Conservation (phyloP, 345 rosid species). For the Odontarrhena argentea region DNA sequence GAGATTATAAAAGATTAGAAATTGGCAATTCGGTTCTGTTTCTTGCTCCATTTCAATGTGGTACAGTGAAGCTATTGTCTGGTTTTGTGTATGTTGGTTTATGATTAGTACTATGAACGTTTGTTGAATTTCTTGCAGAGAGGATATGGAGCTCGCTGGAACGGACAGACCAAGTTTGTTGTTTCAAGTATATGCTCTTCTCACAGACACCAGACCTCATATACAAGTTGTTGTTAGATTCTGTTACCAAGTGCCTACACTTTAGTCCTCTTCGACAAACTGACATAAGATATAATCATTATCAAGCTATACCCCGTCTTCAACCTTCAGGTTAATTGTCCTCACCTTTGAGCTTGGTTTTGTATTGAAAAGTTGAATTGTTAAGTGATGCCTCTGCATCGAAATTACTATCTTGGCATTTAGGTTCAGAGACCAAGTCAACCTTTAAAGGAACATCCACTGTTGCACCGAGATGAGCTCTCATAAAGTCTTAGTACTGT, state of each 20-base stretch:
- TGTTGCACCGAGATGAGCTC: conserved; percentile 53
- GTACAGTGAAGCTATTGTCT: too few relatives aligned
- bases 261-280: conserved; percentile 74
- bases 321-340: conserved; percentile 77
- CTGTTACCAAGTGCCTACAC: conserved; percentile 86
- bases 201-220: too few relatives aligned
- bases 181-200: too few relatives aligned
- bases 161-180: too few relatives aligned
- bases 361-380: conserved; percentile 2
- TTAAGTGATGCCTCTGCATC: conserved; percentile 65
- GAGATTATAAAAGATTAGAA: too few relatives aligned
- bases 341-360: not conserved
- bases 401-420: conserved; percentile 96
- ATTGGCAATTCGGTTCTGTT: too few relatives aligned
- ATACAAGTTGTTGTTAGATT: conserved; percentile 49
- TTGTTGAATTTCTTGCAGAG: too few relatives aligned
- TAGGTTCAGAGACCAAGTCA: conserved; percentile 86
- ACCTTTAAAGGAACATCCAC: conserved; percentile 63
- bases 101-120: too few relatives aligned
- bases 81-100: too few relatives aligned
- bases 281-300: conserved; percentile 67
- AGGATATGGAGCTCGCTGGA: too few relatives aligned
- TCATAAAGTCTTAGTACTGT: conserved; percentile 2
- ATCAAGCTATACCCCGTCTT: conserved; percentile 70
- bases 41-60: too few relatives aligned